phyloP scores from a whole-genome alignment of 257 asterid genomes.

The Linderniella brevidens region DNA sequence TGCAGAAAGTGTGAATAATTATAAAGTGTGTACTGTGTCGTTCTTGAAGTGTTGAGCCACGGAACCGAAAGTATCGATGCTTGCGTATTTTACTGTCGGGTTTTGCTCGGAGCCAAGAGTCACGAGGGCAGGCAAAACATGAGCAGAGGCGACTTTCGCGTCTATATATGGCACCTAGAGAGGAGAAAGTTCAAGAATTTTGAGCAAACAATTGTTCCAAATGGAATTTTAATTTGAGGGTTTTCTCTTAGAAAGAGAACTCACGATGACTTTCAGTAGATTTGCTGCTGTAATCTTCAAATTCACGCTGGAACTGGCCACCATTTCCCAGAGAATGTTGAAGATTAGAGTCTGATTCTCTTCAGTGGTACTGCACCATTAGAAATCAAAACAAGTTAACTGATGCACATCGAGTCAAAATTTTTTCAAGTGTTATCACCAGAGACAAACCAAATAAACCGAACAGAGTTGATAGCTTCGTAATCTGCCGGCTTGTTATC shows the following conservation, averaged over 20 bases:
- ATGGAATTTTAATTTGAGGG: no score
- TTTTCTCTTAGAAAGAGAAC: constrained; percentile 10
- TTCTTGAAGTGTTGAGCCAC: constrained; percentile 91
- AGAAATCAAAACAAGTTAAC: constrained; percentile 1
- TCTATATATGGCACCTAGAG: constrained; percentile 73
- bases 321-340: constrained; percentile 93
- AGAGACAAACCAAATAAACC: constrained; percentile 68
- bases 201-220: not conserved
- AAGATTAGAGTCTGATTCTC: constrained; percentile 69
- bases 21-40: constrained; percentile 18
- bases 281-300: constrained; percentile 71
- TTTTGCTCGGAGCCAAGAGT: constrained; percentile 98
- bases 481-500: constrained; percentile 45
- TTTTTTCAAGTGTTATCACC: constrained; percentile 6
- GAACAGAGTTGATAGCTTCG: constrained; percentile 67
- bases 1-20: not conserved
- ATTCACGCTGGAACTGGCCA: constrained; percentile 50
- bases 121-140: constrained; percentile 90
- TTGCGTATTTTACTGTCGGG: constrained; percentile 74
- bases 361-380: constrained; percentile 59
- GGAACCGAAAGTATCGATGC: constrained; percentile 90
- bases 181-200: not conserved
- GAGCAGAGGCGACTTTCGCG: constrained; percentile 72
- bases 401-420: constrained; percentile 10
- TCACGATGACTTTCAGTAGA: constrained; percentile 77